Percentiles rank a stretch among this genome's conserved stretches.
These are phyloP conservation scores for Prosopis cineraria DNA, from an alignment of 306 rosid genomes.

Conservation along the genomic window DNA sequence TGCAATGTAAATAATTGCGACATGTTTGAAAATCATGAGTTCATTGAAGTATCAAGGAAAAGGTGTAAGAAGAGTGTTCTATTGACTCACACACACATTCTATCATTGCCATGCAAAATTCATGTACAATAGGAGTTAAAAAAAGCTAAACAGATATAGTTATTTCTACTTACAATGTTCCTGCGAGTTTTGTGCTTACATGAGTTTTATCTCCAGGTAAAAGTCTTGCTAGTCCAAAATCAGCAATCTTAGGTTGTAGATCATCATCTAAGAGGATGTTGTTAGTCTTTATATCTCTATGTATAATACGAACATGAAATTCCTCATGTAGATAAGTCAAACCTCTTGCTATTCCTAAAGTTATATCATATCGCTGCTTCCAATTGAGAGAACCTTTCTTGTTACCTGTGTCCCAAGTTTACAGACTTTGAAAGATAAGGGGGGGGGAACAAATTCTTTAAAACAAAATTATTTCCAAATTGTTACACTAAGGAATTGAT, in stretches of 20 bases:
- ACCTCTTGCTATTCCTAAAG: conserved; percentile 43
- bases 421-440: background rate
- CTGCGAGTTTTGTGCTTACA: conserved; percentile 47
- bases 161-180: conserved; percentile 48
- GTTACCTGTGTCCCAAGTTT: conserved; percentile 18
- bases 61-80: background rate
- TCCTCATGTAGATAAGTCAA: conserved; percentile 52
- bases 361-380: conserved; percentile 43
- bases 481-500: background rate
- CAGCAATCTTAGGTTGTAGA: conserved; percentile 46
- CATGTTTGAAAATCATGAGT: background rate
- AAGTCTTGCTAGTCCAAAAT: conserved; percentile 54
- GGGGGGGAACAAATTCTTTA: background rate
- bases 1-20: background rate
- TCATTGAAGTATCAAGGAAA: background rate
- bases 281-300: conserved; percentile 50
- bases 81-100: background rate
- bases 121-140: background rate
- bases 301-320: conserved; percentile 47
- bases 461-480: background rate
- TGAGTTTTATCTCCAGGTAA: conserved; percentile 45
- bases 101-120: background rate
- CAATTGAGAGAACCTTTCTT: conserved; percentile 45
- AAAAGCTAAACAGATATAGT: background rate
- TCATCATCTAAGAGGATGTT: conserved; percentile 50